These are phyloP conservation scores for Iris pallida DNA, from an alignment of 116 monocot genomes.

Conservation along the genomic window DNA sequence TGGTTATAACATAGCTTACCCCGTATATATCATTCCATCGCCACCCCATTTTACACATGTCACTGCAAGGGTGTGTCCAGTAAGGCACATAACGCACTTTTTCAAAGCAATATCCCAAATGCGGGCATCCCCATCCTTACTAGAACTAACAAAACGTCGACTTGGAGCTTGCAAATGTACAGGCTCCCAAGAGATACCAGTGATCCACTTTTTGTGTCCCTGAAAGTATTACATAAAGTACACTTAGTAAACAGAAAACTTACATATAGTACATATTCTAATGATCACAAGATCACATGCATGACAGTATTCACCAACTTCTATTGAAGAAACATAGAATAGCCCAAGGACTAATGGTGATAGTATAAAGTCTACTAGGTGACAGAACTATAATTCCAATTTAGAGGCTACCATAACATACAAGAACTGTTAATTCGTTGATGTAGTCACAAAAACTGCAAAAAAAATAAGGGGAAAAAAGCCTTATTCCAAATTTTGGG, in stretches of 20 bases:
- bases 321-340: too few species aligned
- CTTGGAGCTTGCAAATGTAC: constrained; percentile 86
- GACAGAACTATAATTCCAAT: too few species aligned
- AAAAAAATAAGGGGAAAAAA: too few species aligned
- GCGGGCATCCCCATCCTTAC: constrained; percentile 98
- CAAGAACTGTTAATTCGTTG: too few species aligned
- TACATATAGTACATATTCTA: background rate
- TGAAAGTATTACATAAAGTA: constrained; percentile 10
- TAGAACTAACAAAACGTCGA: constrained; percentile 96
- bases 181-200: constrained; percentile 97
- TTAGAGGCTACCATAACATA: too few species aligned
- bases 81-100: constrained; percentile 65
- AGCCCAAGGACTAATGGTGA: too few species aligned
- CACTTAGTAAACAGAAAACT: background rate
- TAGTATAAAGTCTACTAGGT: too few species aligned
- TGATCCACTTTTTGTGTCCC: constrained; percentile 99
- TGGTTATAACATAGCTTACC: constrained; percentile 32
- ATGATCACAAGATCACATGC: background rate
- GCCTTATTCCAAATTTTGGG: too few species aligned
- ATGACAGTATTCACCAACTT: too few species aligned
- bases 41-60: constrained; percentile 99
- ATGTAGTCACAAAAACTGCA: too few species aligned
- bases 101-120: constrained; percentile 82
- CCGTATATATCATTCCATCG: constrained; percentile 88
- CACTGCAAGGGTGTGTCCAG: constrained; percentile 81